Evolutionary conservation across 1,284 basidiomycete genomes (phyloP).

Genomic region (Fomitopsis betulina): DNA sequence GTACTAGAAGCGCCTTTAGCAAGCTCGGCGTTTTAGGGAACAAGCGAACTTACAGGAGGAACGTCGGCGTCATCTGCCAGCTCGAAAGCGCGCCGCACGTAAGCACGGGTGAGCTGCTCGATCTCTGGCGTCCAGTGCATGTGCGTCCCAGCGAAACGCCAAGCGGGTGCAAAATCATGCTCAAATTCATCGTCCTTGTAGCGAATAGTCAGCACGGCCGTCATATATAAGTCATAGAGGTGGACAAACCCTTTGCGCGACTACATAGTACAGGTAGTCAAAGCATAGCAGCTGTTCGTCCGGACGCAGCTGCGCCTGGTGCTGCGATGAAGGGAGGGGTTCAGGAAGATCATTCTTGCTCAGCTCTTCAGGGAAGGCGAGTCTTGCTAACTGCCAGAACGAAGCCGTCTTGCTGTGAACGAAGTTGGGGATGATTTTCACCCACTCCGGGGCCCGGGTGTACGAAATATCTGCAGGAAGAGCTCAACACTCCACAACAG

Average conservation of each 20-base stretch:
- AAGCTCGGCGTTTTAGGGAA: neutral
- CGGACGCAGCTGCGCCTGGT: constrained; percentile 34
- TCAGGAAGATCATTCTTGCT: constrained; percentile 22
- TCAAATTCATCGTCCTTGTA: constrained; percentile 32
- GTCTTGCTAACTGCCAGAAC: constrained; percentile 42
- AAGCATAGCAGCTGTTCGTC: constrained; percentile 51
- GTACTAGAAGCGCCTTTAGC: constrained; percentile 33
- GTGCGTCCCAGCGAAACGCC: constrained; percentile 43
- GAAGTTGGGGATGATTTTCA: constrained; percentile 35
- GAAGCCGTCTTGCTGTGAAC: constrained; percentile 38
- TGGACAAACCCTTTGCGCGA: constrained; percentile 27
- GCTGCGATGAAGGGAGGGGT: constrained; percentile 32
- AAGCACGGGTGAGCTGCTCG: constrained; percentile 33
- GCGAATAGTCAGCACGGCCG: neutral
- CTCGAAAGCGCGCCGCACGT: constrained; percentile 38
- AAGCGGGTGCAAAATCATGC: constrained; percentile 42
- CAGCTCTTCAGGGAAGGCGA: constrained; percentile 41
- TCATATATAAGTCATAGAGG: neutral
- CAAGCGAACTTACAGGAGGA: constrained; percentile 39
- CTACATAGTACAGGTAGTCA: constrained; percentile 50
- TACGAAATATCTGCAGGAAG: constrained; percentile 42
- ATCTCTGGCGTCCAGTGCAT: constrained; percentile 41
- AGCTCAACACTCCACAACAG: neutral
- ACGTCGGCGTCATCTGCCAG: constrained; percentile 31
- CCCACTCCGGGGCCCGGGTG: constrained; percentile 39